Evolutionary conservation across 352 stramenopile genomes (phyloP), one percentile per base, ranked within the genome.

Genomic region (Globisporangium canariense): DNA sequence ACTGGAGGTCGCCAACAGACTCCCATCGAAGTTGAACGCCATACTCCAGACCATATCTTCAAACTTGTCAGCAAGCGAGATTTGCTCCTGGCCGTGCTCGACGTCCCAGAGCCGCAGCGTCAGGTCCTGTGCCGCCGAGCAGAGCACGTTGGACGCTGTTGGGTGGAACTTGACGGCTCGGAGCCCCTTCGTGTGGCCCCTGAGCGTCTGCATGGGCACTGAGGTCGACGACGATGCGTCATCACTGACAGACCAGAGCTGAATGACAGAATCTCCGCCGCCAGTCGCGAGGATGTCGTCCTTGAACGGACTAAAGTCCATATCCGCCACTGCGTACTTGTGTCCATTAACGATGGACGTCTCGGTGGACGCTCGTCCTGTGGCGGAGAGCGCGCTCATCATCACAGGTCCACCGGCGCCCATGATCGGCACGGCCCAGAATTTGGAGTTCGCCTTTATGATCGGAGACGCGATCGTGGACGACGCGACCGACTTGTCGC

Each of bases 31-130:
- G 56, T 76, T 94, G 56, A 93, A 92, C 1, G 66, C 75, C 53
- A 88, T 81, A 60, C 90, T 91, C 82, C 81, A 93, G 7, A 83
- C 73, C 36, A 83, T 74, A 56, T 94, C 86, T 34, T 93, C 84
- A 16, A 93, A 69, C 58, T 91, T 91, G 18, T 60, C 70, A 0
- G 70, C 49, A 8, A 90, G 32, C 57, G 67, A 74, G 43, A 77
- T 50, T 14, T 72, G 77, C 67, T 90, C 74, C 20, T 73, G 67
- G 14, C 76, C 81, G 14, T 69, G 63, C 38, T 85, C 78, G 20
- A 92, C 60, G 64, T 94, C 86, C 86, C 86, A 94, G n/a, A 94
- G 75, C 5, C 81, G 78, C 47, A 94, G 41, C 30, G 76, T 83
- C 11, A 87, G 57, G 66, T 94, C 86, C 14, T 80, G 63, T 4